Base-by-base conservation (phyloP, 495 filamentous ascomycete genomes). In the Oidiodendron maius region DNA sequence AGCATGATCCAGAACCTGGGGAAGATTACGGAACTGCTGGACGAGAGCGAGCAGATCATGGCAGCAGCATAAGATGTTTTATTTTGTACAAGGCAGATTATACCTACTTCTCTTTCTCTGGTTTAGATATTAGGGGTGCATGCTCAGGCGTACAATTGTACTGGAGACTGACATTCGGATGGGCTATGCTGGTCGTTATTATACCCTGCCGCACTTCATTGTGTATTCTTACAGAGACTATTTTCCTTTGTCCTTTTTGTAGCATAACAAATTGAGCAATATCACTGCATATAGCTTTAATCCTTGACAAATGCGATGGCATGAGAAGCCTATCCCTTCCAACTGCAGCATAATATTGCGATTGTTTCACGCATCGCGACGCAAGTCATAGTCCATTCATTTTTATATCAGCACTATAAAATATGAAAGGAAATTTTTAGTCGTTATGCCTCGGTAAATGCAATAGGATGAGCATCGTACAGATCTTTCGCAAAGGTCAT, bases 21-120 rank as follows among this genome's bases (percentile, higher is more conserved):
- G 54, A 83, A 82, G 59, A 82, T 98, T 38, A 86, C 85, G 49
- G 83, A 82, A 51, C 71, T 96, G 67, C 64, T 98, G 58, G 91
- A 96, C 66, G 94, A 98, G 62, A 89, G 88, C 4, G 94, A 98
- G 75, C 85, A 89, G 66, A 68, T 96, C 58, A 83, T 91, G 80
- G 81, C 80, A 46, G 89, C 93, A 64, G 74, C 59, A 60, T 55
- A 40, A 53, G 45, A 34, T 30, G 11, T 39, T 43, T 44, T 51
- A 11, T 47, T 46, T 47, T 55, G 48, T 55, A 51, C 35, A n/a
- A n/a, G n/a, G n/a, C n/a, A n/a, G 34, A 46, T 16, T 38, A 48
- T 18, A 38, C 8, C 5, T 23, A 4, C 11, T 17, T 23, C 51
- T 25, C 10, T 37, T 47, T 51, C 18, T 0, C 24, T 16, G 20